phyloP scores from a whole-genome alignment of 768 basidiomycete genomes.

The Piloderma croceum region DNA sequence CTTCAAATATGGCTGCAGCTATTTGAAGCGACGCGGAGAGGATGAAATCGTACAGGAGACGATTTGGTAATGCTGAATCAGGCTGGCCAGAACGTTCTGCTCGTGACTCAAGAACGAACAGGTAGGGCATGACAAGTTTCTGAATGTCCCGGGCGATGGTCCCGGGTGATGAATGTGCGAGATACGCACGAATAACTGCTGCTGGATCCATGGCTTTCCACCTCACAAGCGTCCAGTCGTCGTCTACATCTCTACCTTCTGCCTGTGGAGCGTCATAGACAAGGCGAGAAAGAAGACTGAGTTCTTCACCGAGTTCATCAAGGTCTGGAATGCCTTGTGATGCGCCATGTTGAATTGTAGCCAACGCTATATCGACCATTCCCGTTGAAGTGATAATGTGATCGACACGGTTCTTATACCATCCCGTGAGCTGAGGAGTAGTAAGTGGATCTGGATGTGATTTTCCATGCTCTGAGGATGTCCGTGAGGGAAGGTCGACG shows the following conservation, averaged over 20 bases:
- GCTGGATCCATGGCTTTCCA: conserved; percentile 70
- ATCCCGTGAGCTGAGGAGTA: conserved; percentile 50
- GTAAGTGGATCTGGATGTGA: conserved; percentile 31
- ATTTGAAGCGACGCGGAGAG: conserved; percentile 62
- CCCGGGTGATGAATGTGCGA: conserved; percentile 61
- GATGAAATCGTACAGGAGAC: conserved; percentile 67
- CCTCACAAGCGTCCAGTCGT: conserved; percentile 70
- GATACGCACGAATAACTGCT: conserved; percentile 68
- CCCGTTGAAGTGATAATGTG: conserved; percentile 60
- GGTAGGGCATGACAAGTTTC: conserved; percentile 83
- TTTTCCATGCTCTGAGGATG: conserved; percentile 4
- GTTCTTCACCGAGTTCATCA: conserved; percentile 86
- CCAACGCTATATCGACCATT: conserved; percentile 73
- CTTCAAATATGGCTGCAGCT: conserved; percentile 75
- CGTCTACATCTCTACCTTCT: conserved; percentile 31
- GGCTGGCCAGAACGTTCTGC: conserved; percentile 75
- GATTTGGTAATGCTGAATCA: conserved; percentile 59
- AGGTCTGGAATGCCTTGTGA: conserved; percentile 72
- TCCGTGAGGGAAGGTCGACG: conserved; percentile 11
- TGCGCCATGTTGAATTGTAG: conserved; percentile 79
- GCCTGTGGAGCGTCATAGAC: conserved; percentile 71
- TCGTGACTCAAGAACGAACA: conserved; percentile 86
- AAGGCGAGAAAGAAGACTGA: conserved; percentile 78
- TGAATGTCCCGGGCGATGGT: conserved; percentile 64
- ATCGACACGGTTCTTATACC: conserved; percentile 72